phyloP scores from a whole-genome alignment of 2,329 filamentous ascomycete genomes.

The Fusarium acutatum region DNA sequence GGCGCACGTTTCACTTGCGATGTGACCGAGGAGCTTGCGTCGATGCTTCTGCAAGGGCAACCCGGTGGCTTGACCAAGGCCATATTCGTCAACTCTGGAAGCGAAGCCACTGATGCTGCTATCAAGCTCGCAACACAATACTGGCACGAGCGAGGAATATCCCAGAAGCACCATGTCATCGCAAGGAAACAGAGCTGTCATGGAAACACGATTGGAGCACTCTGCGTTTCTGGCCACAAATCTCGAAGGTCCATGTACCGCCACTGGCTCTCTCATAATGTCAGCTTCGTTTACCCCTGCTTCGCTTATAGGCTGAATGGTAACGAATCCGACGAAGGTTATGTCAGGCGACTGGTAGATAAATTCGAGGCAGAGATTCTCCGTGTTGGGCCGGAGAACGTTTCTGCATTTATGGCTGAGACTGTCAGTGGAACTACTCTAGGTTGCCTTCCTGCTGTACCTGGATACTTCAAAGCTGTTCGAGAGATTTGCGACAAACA shows the following conservation, averaged over 20 bases:
- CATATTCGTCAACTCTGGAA: not conserved
- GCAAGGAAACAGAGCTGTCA: slow-evolving; percentile 57
- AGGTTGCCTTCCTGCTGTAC: not conserved
- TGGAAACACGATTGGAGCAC: slow-evolving; percentile 58
- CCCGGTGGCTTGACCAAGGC: not conserved
- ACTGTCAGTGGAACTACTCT: not conserved
- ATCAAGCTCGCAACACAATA: slow-evolving; percentile 42
- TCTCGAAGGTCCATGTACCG: slow-evolving; percentile 16
- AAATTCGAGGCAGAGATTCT: not conserved
- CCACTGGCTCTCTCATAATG: slow-evolving; percentile 26
- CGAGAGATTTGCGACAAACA: not conserved
- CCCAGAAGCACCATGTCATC: slow-evolving; percentile 53
- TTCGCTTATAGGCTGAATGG: slow-evolving; percentile 24
- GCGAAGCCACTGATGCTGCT: not conserved
- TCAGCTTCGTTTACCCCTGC: slow-evolving; percentile 36
- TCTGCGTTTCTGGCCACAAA: slow-evolving; percentile 48
- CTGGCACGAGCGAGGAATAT: slow-evolving; percentile 51
- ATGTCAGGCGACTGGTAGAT: not conserved
- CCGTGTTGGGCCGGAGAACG: not conserved
- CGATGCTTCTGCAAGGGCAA: slow-evolving; percentile 34
- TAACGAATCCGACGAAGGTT: slow-evolving; percentile 34
- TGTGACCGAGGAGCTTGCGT: slow-evolving; percentile 43
- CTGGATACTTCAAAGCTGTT: not conserved
- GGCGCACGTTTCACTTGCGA: slow-evolving; percentile 26
- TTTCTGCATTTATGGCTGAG: slow-evolving; percentile 3